Conservation (phyloP, 2,329 filamentous ascomycete genomes). For the Fusarium guadeloupense region DNA sequence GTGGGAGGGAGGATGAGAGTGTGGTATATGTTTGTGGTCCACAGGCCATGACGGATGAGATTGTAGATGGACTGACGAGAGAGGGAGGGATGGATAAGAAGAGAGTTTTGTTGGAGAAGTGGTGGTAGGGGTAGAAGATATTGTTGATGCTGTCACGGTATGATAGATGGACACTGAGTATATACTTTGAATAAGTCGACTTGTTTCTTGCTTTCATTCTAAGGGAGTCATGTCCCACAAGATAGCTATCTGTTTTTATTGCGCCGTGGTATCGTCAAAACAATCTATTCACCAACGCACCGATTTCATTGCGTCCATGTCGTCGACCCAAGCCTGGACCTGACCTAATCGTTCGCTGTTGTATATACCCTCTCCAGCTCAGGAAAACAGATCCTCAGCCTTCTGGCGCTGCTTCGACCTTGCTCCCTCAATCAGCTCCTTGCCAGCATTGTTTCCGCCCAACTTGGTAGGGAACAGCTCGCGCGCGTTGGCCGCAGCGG, state of each 20-base stretch:
- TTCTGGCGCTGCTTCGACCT: conserved; percentile 66
- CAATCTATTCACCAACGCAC: conserved; percentile 31
- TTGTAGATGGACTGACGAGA: conserved; percentile 59
- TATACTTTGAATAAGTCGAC: too few relatives aligned
- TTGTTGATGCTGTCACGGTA: not conserved
- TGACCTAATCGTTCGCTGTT: not conserved
- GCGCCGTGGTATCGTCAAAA: conserved; percentile 44
- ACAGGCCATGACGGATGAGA: conserved; percentile 73
- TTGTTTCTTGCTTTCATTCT: not conserved
- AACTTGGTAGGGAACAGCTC: conserved; percentile 77
- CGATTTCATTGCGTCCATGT: conserved; percentile 16
- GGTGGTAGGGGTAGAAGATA: conserved; percentile 61
- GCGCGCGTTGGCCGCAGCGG: conserved; percentile 56
- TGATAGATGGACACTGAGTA: too few relatives aligned
- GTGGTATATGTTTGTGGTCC: conserved; percentile 75
- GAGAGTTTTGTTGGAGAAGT: conserved; percentile 68
- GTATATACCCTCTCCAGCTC: not conserved
- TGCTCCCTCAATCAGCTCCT: conserved; percentile 71
- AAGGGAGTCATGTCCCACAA: conserved; percentile 1
- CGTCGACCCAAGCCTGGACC: not conserved
- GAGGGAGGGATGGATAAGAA: conserved; percentile 53
- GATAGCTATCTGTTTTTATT: conserved; percentile 29
- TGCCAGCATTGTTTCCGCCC: conserved; percentile 65
- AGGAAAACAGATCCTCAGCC: conserved; percentile 79
- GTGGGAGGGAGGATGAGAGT: conserved; percentile 43